Evolutionary conservation across 2,329 filamentous ascomycete genomes (phyloP).

Genomic region (Orbilia quercus): DNA sequence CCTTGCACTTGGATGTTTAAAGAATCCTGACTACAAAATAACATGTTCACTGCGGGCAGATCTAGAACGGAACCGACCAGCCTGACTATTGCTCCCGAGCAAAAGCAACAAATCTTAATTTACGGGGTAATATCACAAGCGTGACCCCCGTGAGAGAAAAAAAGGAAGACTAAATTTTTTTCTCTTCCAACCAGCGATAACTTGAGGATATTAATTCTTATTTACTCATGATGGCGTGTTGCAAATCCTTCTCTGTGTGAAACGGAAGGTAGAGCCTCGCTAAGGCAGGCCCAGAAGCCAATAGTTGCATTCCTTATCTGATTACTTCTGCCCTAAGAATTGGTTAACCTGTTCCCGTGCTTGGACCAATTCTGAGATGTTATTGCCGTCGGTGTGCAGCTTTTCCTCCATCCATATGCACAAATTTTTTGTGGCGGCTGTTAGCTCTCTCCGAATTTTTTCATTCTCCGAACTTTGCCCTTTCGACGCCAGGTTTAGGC

Average conservation of each 20-base stretch:
- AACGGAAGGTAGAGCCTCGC: constrained; percentile 53
- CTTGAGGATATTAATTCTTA: constrained; percentile 45
- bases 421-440: constrained; percentile 54
- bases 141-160: constrained; percentile 31
- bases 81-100: constrained; percentile 37
- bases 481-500: constrained; percentile 52
- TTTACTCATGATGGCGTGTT: constrained; percentile 56
- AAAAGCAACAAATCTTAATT: constrained; percentile 45
- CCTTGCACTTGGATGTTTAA: constrained; percentile 26
- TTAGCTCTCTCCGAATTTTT: constrained; percentile 54
- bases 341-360: constrained; percentile 53
- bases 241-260: constrained; percentile 41
- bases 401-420: constrained; percentile 50
- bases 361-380: constrained; percentile 41
- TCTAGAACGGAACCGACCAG: constrained; percentile 49
- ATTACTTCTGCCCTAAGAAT: constrained; percentile 54
- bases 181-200: constrained; percentile 25
- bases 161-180: constrained; percentile 18
- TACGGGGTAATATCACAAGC: constrained; percentile 40
- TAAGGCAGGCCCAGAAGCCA: constrained; percentile 54
- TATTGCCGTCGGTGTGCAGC: constrained; percentile 40
- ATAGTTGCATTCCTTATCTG: constrained; percentile 46
- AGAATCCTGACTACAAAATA: constrained; percentile 21
- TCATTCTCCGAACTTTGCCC: constrained; percentile 57
- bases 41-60: constrained; percentile 35